These are phyloP conservation scores for Vigna trinervia DNA, from an alignment of 306 rosid genomes.

Conservation along the genomic window DNA sequence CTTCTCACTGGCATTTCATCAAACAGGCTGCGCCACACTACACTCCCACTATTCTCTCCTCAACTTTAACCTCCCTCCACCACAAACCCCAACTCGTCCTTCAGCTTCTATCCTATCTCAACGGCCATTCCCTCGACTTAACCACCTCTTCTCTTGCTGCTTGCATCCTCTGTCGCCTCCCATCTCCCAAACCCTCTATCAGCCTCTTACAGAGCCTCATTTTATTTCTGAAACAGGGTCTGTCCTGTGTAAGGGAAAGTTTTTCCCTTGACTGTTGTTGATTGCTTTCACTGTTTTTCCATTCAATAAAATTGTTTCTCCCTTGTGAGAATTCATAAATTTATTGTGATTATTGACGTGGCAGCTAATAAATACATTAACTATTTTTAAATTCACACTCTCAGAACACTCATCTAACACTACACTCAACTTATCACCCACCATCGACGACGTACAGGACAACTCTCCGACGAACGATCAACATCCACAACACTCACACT, in stretches of 20 bases:
- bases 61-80: conserved; percentile 57
- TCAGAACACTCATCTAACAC: conserved; percentile 67
- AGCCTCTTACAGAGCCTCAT: conserved; percentile 55
- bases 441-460: conserved; percentile 58
- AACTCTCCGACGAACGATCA: conserved; percentile 75
- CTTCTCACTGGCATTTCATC: conserved; percentile 93
- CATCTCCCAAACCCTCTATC: conserved; percentile 64
- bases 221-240: too few species aligned
- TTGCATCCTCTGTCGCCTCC: conserved; percentile 59
- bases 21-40: conserved; percentile 59
- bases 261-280: too few species aligned
- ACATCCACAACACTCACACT: conserved; percentile 65
- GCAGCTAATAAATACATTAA: too few species aligned
- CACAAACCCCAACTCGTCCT: conserved; percentile 57
- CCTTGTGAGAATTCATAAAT: too few species aligned
- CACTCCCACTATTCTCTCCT: conserved; percentile 58
- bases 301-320: too few species aligned
- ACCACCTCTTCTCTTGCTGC: conserved; percentile 60
- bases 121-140: conserved; percentile 48
- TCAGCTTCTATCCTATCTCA: conserved; percentile 53
- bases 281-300: too few species aligned
- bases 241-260: too few species aligned
- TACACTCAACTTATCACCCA: conserved; percentile 54
- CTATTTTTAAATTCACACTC: conserved; percentile 60
- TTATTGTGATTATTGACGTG: too few species aligned